A percentile compares a stretch with the other conserved stretches of the same genome.
phyloP scores from a whole-genome alignment of 83 land plant genomes.

The Diphasiastrum complanatum region DNA sequence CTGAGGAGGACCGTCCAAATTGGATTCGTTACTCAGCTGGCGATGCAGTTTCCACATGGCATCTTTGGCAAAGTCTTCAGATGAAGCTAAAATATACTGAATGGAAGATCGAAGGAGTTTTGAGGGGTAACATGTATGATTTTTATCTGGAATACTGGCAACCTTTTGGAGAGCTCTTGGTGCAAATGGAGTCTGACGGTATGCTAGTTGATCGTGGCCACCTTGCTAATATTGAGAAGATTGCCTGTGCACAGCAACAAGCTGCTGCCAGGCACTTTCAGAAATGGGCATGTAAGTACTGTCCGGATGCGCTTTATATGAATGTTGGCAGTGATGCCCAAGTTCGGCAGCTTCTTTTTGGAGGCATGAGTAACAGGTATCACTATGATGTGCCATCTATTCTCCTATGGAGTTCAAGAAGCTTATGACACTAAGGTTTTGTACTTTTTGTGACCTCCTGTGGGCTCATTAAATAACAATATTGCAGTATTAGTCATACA shows the following conservation, averaged over 20 bases:
- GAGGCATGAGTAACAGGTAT: constrained; percentile 66
- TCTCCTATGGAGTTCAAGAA: background rate
- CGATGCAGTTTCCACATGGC: constrained; percentile 80
- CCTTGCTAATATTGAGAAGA: constrained; percentile 69
- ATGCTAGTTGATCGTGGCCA: constrained; percentile 79
- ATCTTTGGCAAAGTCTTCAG: constrained; percentile 62
- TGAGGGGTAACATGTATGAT: constrained; percentile 60
- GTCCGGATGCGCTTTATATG: constrained; percentile 71
- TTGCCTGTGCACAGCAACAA: constrained; percentile 70
- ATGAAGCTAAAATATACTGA: constrained; percentile 31
- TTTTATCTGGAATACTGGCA: constrained; percentile 76
- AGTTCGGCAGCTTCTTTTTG: constrained; percentile 80
- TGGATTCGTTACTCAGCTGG: constrained; percentile 88
- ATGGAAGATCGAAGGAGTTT: constrained; percentile 39
- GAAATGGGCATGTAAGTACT: constrained; percentile 75
- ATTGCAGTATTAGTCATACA: no score
- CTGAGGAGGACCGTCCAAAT: constrained; percentile 33
- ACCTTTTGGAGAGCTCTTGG: constrained; percentile 81
- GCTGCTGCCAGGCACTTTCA: constrained; percentile 56
- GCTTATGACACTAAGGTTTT: background rate
- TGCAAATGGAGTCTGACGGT: constrained; percentile 78
- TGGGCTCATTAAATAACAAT: no score
- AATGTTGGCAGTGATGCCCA: constrained; percentile 95
- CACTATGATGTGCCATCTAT: background rate
- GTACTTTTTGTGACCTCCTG: no score